Conservation (phyloP, 2,329 filamentous ascomycete species). For the Penicillium sp. region DNA sequence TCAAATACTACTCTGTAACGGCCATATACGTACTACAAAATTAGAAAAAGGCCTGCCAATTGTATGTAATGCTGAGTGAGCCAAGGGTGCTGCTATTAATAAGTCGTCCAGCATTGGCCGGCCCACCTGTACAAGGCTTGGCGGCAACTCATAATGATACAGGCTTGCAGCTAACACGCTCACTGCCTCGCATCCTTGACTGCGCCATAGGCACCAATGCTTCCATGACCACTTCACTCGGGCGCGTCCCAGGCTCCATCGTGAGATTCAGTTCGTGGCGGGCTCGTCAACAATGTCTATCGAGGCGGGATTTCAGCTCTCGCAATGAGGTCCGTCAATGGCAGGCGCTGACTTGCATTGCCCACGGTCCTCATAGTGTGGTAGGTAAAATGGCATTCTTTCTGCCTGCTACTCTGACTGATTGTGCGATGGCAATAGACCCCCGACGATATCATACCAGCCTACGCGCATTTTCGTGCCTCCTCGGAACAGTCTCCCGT, state of each 20-base stretch:
- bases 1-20: too few species aligned
- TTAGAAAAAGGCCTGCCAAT: too few species aligned
- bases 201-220: background rate
- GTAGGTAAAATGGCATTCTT: background rate
- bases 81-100: background rate
- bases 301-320: background rate
- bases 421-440: conserved; percentile 10
- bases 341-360: conserved; percentile 12
- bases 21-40: too few species aligned
- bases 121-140: background rate
- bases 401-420: background rate
- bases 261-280: conserved; percentile 1
- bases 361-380: background rate
- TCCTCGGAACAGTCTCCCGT: conserved; percentile 11
- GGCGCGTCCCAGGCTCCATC: background rate
- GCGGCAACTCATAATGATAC: background rate
- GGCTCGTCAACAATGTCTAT: background rate
- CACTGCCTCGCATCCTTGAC: background rate
- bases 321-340: background rate
- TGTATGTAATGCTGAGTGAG: too few species aligned
- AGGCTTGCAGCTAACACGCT: too few species aligned
- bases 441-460: conserved; percentile 15
- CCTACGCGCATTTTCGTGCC: conserved; percentile 16
- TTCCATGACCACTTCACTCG: conserved; percentile 7
- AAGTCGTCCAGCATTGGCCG: background rate